Evolutionary conservation across 140 eudicot species (phyloP).

Genomic region (Bidens hawaiensis): DNA sequence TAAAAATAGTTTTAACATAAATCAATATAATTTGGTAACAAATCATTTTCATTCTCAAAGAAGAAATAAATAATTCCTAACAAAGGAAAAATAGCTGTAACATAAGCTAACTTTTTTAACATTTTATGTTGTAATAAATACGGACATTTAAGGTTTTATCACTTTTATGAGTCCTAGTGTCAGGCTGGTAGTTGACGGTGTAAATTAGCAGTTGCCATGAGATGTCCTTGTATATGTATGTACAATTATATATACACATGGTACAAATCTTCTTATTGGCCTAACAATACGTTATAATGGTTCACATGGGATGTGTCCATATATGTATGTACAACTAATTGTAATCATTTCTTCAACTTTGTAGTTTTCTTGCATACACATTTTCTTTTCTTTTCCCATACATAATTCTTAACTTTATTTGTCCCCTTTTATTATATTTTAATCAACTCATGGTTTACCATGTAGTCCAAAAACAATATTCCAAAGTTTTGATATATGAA

Average conservation of each 20-base stretch:
- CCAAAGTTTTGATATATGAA: background rate
- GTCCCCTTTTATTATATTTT: background rate
- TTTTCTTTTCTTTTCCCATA: background rate
- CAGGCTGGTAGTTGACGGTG: slow-evolving; percentile 57
- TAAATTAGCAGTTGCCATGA: slow-evolving; percentile 16
- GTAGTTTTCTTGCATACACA: slow-evolving; percentile 23
- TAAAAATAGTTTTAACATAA: too few species aligned
- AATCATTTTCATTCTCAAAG: too few species aligned
- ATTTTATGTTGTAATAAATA: slow-evolving; percentile 50
- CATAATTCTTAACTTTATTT: background rate
- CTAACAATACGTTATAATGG: background rate
- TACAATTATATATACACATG: slow-evolving; percentile 4
- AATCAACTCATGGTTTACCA: slow-evolving; percentile 14
- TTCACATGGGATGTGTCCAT: slow-evolving; percentile 32
- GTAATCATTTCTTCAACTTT: slow-evolving; percentile 17
- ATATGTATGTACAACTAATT: slow-evolving; percentile 19
- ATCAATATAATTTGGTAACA: too few species aligned
- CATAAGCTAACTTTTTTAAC: too few species aligned
- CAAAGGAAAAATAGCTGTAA: too few species aligned
- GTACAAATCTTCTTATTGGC: too few species aligned
- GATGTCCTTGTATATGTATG: background rate
- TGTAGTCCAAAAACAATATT: background rate
- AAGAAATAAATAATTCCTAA: too few species aligned
- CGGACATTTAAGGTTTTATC: slow-evolving; percentile 41
- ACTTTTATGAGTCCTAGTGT: slow-evolving; percentile 51